A percentile compares a stretch with the other conserved stretches of the same genome.
Evolutionary conservation across 1,139 yeast genomes (phyloP).

Genomic region (Blastobotrys capitulatus): DNA sequence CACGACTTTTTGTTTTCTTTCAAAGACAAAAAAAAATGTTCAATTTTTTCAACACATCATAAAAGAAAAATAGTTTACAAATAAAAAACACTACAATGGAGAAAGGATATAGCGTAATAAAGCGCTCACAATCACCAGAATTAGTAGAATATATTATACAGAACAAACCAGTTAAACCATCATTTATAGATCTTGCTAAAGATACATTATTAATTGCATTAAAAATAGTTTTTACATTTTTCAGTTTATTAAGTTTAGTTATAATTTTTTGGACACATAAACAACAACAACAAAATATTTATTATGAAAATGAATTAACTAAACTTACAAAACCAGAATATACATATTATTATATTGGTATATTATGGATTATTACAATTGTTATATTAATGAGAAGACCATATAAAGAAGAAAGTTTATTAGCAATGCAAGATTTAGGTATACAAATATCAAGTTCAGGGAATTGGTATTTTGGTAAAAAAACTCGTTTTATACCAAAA

Average conservation of each 20-base stretch:
- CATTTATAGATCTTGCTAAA: neutral
- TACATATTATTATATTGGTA: neutral
- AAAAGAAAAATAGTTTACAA: too few species aligned
- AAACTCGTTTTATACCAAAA: conserved; percentile 41
- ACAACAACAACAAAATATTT: too few species aligned
- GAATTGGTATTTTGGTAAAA: conserved; percentile 18
- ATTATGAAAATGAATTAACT: too few species aligned
- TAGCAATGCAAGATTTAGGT: conserved; percentile 30
- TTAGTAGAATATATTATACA: conserved; percentile 19
- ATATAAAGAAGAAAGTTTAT: conserved; percentile 19
- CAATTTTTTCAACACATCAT: too few species aligned
- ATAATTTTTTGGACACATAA: neutral
- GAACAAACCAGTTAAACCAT: conserved; percentile 5
- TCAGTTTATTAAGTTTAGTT: neutral
- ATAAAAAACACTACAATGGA: too few species aligned
- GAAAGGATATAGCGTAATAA: conserved; percentile 7
- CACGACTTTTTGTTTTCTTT: too few species aligned
- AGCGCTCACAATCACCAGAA: conserved; percentile 22
- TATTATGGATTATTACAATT: neutral
- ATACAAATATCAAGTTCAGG: conserved; percentile 28
- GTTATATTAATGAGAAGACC: conserved; percentile 14
- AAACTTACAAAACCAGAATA: too few species aligned
- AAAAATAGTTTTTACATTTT: neutral
- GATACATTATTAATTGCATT: conserved; percentile 3
- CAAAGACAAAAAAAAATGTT: too few species aligned